Conservation (phyloP, 495 filamentous ascomycete species). For the Penicillium cinerascens region DNA sequence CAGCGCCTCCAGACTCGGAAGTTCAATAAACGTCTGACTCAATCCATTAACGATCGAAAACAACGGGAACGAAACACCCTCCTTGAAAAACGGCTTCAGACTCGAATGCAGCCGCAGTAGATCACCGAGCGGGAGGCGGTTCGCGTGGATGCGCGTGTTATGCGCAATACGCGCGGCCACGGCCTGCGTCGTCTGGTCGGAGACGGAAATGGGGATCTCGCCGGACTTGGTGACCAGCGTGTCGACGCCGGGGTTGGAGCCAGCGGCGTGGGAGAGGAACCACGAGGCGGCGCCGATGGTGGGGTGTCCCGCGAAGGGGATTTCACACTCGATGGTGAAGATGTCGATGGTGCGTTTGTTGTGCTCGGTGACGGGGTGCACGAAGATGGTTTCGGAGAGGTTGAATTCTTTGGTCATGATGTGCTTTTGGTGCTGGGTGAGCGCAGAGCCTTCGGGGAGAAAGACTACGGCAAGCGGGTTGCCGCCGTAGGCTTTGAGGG, state of each 20-base stretch:
- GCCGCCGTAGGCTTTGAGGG: conserved; percentile 34
- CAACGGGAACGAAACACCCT: conserved; percentile 21
- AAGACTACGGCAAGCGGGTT: conserved; percentile 44
- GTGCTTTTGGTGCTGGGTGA: conserved; percentile 42
- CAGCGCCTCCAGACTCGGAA: conserved; percentile 43
- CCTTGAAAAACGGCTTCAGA: conserved; percentile 21
- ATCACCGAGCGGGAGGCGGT: conserved; percentile 24
- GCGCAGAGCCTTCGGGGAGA: conserved; percentile 23
- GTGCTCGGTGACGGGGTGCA: conserved; percentile 42
- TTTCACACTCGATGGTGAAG: conserved; percentile 59
- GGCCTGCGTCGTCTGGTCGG: conserved; percentile 7
- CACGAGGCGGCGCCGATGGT: conserved; percentile 67
- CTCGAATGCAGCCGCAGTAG: conserved; percentile 32
- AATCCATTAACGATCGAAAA: conserved; percentile 55
- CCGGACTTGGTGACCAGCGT: conserved; percentile 62
- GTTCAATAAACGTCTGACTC: conserved; percentile 60
- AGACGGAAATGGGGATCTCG: conserved; percentile 45
- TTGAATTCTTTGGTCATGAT: conserved; percentile 76
- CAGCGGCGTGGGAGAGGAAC: conserved; percentile 35
- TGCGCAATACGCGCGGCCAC: conserved; percentile 61
- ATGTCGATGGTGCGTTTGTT: conserved; percentile 59
- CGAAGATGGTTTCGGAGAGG: conserved; percentile 78
- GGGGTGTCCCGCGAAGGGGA: conserved; percentile 77
- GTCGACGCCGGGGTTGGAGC: conserved; percentile 26
- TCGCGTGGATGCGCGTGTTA: conserved; percentile 58